Percentiles rank a stretch among this genome's conserved stretches.
Conservation (phyloP, 2,329 filamentous ascomycete species). For the Golovinomyces cichoracearum region DNA sequence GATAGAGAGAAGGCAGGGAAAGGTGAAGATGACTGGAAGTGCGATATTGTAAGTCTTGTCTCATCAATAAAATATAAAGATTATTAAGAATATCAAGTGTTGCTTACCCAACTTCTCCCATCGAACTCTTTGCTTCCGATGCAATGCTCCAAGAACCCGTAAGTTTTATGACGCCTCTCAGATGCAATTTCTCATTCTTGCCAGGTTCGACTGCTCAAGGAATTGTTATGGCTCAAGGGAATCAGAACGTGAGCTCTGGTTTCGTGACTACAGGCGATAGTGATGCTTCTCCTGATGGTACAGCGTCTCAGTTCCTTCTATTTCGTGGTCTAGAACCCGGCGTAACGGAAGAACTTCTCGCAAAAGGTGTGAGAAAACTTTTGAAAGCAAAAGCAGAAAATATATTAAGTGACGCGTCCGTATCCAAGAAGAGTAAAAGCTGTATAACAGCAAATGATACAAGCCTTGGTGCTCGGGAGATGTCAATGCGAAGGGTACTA, state of each 20-base stretch:
- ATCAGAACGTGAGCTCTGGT: slow-evolving; percentile 17
- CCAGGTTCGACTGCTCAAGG: slow-evolving; percentile 15
- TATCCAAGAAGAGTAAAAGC: slow-evolving; percentile 21
- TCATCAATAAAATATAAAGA: not conserved
- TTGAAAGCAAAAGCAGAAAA: slow-evolving; percentile 28
- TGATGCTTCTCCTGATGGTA: slow-evolving; percentile 24
- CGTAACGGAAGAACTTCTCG: slow-evolving; percentile 45
- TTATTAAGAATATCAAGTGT: slow-evolving; percentile 19
- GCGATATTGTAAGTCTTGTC: slow-evolving; percentile 20
- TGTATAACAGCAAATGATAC: slow-evolving; percentile 27
- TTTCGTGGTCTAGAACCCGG: slow-evolving; percentile 44
- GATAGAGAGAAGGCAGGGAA: slow-evolving; percentile 21
- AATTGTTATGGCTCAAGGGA: slow-evolving; percentile 15
- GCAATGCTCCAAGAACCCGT: slow-evolving; percentile 28
- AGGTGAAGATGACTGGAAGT: slow-evolving; percentile 30
- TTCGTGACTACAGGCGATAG: slow-evolving; percentile 27
- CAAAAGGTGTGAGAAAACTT: slow-evolving; percentile 46
- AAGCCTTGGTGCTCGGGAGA: slow-evolving; percentile 35
- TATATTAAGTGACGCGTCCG: slow-evolving; percentile 15
- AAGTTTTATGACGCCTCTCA: slow-evolving; percentile 9
- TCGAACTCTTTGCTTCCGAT: slow-evolving; percentile 30
- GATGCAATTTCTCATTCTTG: slow-evolving; percentile 10
- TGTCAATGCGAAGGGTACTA: slow-evolving; percentile 51
- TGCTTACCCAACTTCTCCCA: slow-evolving; percentile 29
- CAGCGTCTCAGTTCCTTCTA: slow-evolving; percentile 44